phyloP scores from a whole-genome alignment of 2,329 filamentous ascomycete genomes.

The Magnaporthiopsis poae region DNA sequence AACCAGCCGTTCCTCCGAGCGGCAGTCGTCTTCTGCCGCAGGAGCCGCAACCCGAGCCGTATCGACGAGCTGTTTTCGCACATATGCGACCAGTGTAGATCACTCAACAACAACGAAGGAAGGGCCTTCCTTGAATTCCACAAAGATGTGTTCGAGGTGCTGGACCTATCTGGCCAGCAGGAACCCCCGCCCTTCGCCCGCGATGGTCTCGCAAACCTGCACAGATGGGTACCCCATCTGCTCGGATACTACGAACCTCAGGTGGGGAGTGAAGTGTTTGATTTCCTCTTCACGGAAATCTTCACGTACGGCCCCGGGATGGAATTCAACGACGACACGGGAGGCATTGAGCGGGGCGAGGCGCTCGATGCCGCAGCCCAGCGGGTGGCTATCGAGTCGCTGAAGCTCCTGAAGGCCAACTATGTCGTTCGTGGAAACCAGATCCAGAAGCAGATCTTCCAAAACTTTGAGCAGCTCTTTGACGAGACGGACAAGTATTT shows the following conservation, averaged over 20 bases:
- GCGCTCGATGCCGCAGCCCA: constrained; percentile 27
- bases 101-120: constrained; percentile 38
- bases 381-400: constrained; percentile 33
- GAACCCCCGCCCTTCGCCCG: background rate
- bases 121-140: constrained; percentile 38
- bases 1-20: constrained; percentile 50
- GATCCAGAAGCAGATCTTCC: constrained; percentile 33
- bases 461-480: constrained; percentile 32
- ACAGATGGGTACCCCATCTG: constrained; percentile 42
- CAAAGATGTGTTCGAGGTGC: constrained; percentile 22
- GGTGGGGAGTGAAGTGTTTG: constrained; percentile 32
- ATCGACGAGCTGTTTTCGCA: constrained; percentile 33
- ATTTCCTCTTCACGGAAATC: constrained; percentile 34
- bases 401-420: constrained; percentile 36
- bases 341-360: constrained; percentile 21
- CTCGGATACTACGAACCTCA: constrained; percentile 35
- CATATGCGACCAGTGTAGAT: constrained; percentile 32
- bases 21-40: constrained; percentile 37
- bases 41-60: constrained; percentile 24
- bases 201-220: constrained; percentile 22
- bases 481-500: constrained; percentile 33
- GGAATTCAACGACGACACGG: constrained; percentile 21
- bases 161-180: constrained; percentile 2
- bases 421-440: constrained; percentile 32
- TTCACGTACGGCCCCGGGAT: constrained; percentile 27